Conservation (phyloP, 441 rosid species). For the Geranium incanum region DNA sequence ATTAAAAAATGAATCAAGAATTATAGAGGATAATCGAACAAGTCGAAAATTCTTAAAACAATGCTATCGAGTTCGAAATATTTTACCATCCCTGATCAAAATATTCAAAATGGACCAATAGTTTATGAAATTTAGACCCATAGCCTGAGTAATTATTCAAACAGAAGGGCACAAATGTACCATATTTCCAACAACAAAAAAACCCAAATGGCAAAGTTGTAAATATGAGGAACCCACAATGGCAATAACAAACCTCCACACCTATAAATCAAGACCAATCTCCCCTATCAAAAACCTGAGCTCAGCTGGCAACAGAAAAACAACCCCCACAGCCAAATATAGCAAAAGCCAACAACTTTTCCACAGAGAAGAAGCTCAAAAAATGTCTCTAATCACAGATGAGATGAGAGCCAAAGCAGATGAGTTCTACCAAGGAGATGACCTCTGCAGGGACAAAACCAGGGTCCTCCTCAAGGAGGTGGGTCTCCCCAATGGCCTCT, state of each 20-base stretch:
- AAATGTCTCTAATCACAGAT: conserved; percentile 50
- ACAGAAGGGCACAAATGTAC: too few relatives aligned
- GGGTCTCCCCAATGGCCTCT: conserved; percentile 61
- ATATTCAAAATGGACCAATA: too few relatives aligned
- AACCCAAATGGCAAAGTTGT: background rate
- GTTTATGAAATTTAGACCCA: too few relatives aligned
- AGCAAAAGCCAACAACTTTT: background rate
- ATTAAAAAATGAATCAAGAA: too few relatives aligned
- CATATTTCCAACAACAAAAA: too few relatives aligned
- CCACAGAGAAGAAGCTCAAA: background rate
- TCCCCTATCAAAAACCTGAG: background rate
- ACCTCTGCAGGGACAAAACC: conserved; percentile 62
- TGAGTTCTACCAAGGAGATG: conserved; percentile 56
- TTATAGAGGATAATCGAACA: too few relatives aligned
- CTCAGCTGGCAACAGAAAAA: too few relatives aligned
- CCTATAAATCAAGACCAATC: background rate
- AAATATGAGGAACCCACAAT: background rate
- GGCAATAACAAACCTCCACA: background rate
- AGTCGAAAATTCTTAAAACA: too few relatives aligned
- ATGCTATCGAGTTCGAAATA: too few relatives aligned
- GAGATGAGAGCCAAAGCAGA: conserved; percentile 75
- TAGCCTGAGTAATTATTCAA: too few relatives aligned
- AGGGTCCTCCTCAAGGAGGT: conserved; percentile 49
- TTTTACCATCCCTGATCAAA: too few relatives aligned
- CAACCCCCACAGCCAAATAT: background rate